A percentile compares a stretch with the other conserved stretches of the same genome.
Conservation (phyloP, 148 eudicot species). For the Camellia japonica region DNA sequence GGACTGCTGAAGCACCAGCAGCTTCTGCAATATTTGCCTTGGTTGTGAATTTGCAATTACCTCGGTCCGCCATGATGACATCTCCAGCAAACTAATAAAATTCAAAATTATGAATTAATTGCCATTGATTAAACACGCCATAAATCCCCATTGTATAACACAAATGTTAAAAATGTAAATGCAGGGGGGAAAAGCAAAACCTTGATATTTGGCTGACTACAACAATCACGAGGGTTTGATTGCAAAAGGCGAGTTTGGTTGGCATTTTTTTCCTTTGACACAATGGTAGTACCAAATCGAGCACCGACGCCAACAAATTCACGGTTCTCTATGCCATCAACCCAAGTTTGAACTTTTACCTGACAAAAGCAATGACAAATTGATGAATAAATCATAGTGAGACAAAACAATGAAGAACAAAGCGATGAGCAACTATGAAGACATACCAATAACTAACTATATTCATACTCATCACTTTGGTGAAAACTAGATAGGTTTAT, state of each 20-base stretch:
- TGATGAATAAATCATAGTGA: constrained; percentile 7
- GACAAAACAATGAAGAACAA: background rate
- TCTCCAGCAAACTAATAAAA: constrained; percentile 66
- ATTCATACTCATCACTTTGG: background rate
- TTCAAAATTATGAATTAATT: constrained; percentile 4
- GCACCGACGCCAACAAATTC: constrained; percentile 93
- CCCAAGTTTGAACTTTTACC: constrained; percentile 95
- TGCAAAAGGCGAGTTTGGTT: constrained; percentile 48
- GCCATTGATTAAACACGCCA: background rate
- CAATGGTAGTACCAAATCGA: constrained; percentile 71
- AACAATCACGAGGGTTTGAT: constrained; percentile 76
- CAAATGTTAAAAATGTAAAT: constrained; percentile 5
- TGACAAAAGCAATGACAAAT: constrained; percentile 21
- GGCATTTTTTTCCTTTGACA: constrained; percentile 77
- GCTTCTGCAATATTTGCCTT: constrained; percentile 85
- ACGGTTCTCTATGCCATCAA: constrained; percentile 57
- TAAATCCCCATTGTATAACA: background rate
- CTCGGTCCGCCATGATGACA: constrained; percentile 77
- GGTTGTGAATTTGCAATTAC: constrained; percentile 79
- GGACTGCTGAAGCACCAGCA: constrained; percentile 90
- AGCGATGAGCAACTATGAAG: background rate
- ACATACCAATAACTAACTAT: background rate
- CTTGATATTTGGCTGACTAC: constrained; percentile 56
- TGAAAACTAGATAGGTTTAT: background rate
- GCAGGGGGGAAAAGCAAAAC: constrained; percentile 34